A percentile compares a stretch with the other conserved stretches of the same genome.
Conservation (phyloP, 208 protist species). For the Trypanosoma conorhini region DNA sequence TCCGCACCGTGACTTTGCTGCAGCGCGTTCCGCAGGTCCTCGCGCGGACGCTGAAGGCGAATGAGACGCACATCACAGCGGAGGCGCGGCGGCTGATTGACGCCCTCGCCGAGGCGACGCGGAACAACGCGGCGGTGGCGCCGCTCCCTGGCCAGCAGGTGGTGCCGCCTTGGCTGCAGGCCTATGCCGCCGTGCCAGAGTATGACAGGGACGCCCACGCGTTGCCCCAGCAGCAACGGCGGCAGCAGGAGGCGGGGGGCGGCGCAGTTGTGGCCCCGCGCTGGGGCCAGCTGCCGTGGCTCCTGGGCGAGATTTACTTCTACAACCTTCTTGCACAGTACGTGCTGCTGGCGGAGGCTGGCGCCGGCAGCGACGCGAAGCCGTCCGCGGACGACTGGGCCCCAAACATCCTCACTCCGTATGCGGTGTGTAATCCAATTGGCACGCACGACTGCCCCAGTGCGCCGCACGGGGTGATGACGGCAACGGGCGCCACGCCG, state of each 20-base stretch:
- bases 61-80: conserved; percentile 21
- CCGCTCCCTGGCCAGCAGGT: conserved; percentile 62
- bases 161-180: conserved; percentile 72
- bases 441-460: conserved; percentile 1
- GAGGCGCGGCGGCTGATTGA: conserved; percentile 29
- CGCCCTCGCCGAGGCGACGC: conserved; percentile 36
- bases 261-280: conserved; percentile 37
- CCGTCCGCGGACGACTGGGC: background rate
- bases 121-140: conserved; percentile 52
- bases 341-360: conserved; percentile 39
- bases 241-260: background rate
- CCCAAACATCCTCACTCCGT: conserved; percentile 61
- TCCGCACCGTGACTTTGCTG: conserved; percentile 64
- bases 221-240: background rate
- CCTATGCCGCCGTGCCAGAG: conserved; percentile 61
- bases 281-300: conserved; percentile 89
- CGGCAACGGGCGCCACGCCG: background rate
- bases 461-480: conserved; percentile 8
- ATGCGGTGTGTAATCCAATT: conserved; percentile 35
- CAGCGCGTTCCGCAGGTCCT: conserved; percentile 63
- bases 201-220: conserved; percentile 19
- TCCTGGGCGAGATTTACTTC: conserved; percentile 90
- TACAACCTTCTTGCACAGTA: conserved; percentile 87
- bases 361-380: background rate
- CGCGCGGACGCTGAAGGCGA: conserved; percentile 51